Base-by-base conservation (phyloP, 306 rosid genomes). In the Canavalia ensiformis region DNA sequence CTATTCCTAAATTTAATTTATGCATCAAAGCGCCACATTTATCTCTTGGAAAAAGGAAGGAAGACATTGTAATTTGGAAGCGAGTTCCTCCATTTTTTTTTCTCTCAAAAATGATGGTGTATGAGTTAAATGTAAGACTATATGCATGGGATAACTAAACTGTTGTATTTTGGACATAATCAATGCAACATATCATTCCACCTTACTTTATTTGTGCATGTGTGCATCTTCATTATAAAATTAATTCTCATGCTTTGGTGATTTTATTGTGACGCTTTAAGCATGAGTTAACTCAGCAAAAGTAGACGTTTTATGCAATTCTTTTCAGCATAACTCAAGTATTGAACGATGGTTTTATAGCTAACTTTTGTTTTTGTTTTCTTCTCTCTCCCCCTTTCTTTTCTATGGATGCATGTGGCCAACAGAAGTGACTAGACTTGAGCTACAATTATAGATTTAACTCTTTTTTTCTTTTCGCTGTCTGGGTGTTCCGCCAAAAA, bases 361-460 rank as follows among this genome's bases (percentile, higher is more conserved):
- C 41, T n/a, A 58, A 57, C 52, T 74, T 74, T 56, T 9, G 33
- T 10, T 50, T 58, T 70, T 33, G 33, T 62, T 60, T 30, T 74
- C 6, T 12, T 39, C 71, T 51, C 28, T 29, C 76, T 45, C 75
- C 44, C 67, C 47, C 82, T 68, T 12, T 78, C 70, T 56, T 28
- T 63, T 83, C 45, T 83, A 77, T 80, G 37, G 63, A 33, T 29
- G 79, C 82, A 82, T 76, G 85, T 57, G 85, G 83, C 83, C 80
- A 83, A 76, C 84, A 76, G 80, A 83, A 75, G 79, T 70, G 86
- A 75, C 84, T 76, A 57, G 80, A 81, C 86, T 50, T 64, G 64
- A 56, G 70, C 80, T 63, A 46, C 76, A 82, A 82, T 75, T 64
- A 69, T 63, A 74, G 74, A 74, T 70, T 62, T 31, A 83, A 54